phyloP scores from a whole-genome alignment of 495 filamentous ascomycete species.

The Xanthoparmelia taractica region DNA sequence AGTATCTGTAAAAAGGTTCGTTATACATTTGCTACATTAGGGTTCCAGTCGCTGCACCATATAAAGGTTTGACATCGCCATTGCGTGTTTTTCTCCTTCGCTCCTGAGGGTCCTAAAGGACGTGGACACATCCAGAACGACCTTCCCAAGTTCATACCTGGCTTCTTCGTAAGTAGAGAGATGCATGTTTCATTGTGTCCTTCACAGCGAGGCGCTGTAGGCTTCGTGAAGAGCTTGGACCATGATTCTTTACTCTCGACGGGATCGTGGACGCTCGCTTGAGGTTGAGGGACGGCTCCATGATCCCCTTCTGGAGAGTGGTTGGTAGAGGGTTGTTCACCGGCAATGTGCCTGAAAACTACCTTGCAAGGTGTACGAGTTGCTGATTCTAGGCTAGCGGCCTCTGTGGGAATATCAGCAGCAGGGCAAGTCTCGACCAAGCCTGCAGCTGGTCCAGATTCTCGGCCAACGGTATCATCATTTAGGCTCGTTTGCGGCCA shows the following conservation, averaged over 20 bases:
- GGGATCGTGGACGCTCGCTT: slow-evolving; percentile 52
- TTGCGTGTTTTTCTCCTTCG: slow-evolving; percentile 71
- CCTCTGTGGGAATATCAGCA: not conserved
- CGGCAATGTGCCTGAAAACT: not conserved
- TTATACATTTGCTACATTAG: slow-evolving; percentile 15
- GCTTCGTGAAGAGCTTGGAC: slow-evolving; percentile 75
- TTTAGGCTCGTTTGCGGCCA: not conserved
- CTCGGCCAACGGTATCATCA: not conserved
- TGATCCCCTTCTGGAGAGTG: slow-evolving; percentile 2
- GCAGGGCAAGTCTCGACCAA: not conserved
- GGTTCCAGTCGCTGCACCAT: slow-evolving; percentile 80
- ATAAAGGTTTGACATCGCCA: slow-evolving; percentile 87
- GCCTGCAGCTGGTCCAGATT: not conserved
- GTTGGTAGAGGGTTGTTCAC: slow-evolving; percentile 7
- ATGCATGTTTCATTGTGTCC: slow-evolving; percentile 79
- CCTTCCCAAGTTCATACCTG: slow-evolving; percentile 72
- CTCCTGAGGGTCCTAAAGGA: slow-evolving; percentile 72
- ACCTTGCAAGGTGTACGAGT: not conserved
- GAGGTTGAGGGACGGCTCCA: not conserved
- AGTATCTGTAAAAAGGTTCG: not conserved
- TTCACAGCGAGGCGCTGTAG: slow-evolving; percentile 67
- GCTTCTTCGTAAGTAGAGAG: slow-evolving; percentile 73
- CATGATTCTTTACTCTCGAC: slow-evolving; percentile 74
- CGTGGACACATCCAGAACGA: slow-evolving; percentile 82
- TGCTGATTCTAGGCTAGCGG: not conserved